These are phyloP conservation scores for Artemisia tridentata DNA, from an alignment of 129 eudicot species.

Conservation along the genomic window DNA sequence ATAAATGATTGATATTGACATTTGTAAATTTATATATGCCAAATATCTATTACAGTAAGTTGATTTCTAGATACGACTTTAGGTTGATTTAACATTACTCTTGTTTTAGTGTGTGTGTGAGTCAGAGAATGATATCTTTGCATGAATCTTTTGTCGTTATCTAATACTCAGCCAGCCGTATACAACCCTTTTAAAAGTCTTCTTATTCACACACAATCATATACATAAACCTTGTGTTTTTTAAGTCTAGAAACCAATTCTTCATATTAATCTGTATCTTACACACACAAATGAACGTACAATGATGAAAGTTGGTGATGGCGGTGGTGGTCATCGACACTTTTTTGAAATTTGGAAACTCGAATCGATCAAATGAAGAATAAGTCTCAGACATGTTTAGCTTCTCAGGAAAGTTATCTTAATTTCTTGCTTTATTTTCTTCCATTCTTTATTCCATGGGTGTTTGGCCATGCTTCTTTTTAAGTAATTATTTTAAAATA, in stretches of 20 bases:
- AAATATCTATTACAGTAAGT: too few species aligned
- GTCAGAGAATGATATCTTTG: neutral
- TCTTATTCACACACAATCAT: constrained; percentile 21
- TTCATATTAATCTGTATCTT: neutral
- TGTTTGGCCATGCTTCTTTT: neutral
- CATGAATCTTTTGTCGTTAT: neutral
- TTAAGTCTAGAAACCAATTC: constrained; percentile 5
- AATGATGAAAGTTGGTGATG: constrained; percentile 35
- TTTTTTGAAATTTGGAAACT: constrained; percentile 13
- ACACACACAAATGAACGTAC: neutral
- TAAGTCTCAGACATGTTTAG: constrained; percentile 29
- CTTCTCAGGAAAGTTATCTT: constrained; percentile 36
- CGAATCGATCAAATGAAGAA: neutral
- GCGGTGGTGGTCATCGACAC: constrained; percentile 29
- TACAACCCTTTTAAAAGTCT: constrained; percentile 24
- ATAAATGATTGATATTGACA: too few species aligned
- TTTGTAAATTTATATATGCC: too few species aligned
- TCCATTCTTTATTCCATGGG: neutral
- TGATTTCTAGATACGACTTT: too few species aligned
- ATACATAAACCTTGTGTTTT: neutral
- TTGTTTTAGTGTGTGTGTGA: too few species aligned
- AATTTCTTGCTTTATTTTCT: neutral
- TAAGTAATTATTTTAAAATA: neutral
- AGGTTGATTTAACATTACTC: too few species aligned
- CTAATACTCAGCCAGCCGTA: constrained; percentile 29